These are phyloP conservation scores for Porcisia hertigi DNA, from an alignment of 208 protist genomes.

Conservation along the genomic window DNA sequence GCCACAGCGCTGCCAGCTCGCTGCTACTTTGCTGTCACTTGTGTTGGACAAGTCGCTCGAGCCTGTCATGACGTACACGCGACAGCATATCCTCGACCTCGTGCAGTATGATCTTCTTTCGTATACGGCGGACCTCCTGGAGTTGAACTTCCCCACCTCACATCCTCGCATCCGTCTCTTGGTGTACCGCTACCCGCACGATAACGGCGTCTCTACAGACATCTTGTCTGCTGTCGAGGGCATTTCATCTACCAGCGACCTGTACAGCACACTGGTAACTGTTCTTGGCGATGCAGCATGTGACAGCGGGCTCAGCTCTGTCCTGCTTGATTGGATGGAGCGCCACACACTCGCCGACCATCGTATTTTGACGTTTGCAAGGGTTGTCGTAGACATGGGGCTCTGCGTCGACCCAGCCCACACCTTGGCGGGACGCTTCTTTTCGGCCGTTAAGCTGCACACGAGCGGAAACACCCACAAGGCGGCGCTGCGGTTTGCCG, in stretches of 20 bases:
- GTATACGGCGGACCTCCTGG: constrained; percentile 46
- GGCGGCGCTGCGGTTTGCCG: constrained; percentile 60
- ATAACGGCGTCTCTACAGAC: constrained; percentile 25
- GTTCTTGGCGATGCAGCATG: constrained; percentile 39
- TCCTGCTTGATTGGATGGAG: constrained; percentile 75
- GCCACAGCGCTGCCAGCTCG: constrained; percentile 45
- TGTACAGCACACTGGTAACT: constrained; percentile 36
- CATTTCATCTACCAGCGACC: constrained; percentile 23
- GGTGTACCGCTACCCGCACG: constrained; percentile 47
- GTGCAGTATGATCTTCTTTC: constrained; percentile 36
- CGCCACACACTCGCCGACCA: constrained; percentile 59
- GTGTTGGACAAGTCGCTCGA: constrained; percentile 33
- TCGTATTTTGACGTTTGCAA: constrained; percentile 58
- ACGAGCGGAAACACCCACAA: constrained; percentile 25
- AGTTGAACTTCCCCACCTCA: constrained; percentile 39
- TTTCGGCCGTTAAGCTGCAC: constrained; percentile 47
- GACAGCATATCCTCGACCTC: constrained; percentile 49
- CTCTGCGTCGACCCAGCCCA: constrained; percentile 42
- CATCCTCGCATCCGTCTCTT: constrained; percentile 48
- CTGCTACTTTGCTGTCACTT: constrained; percentile 35
- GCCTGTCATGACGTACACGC: constrained; percentile 41
- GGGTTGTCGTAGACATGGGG: constrained; percentile 48
- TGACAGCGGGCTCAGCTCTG: constrained; percentile 32
- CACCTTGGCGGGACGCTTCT: constrained; percentile 65
- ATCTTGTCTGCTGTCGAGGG: constrained; percentile 36